Evolutionary conservation across 2,329 filamentous ascomycete species (phyloP).

Genomic region (Cyclaneusma minus): DNA sequence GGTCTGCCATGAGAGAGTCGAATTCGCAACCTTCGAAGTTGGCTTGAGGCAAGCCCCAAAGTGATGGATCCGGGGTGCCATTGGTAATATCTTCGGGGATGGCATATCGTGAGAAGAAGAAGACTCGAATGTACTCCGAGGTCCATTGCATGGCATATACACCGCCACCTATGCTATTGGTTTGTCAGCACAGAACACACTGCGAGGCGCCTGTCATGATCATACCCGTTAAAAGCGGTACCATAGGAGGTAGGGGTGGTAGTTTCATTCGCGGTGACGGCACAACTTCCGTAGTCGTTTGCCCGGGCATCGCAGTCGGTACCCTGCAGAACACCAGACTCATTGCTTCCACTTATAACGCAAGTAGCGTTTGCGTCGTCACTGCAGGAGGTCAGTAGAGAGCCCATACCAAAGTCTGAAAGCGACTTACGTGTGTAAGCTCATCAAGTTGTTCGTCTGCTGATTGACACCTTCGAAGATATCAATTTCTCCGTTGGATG

Average conservation of each 20-base stretch:
- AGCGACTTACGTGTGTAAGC: conserved; percentile 45
- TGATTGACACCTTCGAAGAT: conserved; percentile 36
- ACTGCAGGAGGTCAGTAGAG: conserved; percentile 21
- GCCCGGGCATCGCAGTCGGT: conserved; percentile 6
- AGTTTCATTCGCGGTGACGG: conserved; percentile 4
- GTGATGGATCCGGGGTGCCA: conserved; percentile 40
- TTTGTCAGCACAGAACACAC: no score
- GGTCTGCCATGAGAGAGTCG: conserved; percentile 47
- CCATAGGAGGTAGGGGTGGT: conserved; percentile 17
- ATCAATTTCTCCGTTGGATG: conserved; percentile 12
- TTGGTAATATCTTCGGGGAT: conserved; percentile 50
- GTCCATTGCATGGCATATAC: conserved; percentile 63
- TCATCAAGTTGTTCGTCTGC: conserved; percentile 41
- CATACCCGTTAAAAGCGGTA: conserved; percentile 23
- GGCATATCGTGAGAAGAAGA: conserved; percentile 54
- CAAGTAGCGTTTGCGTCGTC: conserved; percentile 26
- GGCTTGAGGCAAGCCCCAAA: conserved; percentile 56
- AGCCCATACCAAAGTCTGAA: conserved; percentile 25
- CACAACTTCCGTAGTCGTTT: conserved; percentile 9
- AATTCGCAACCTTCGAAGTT: conserved; percentile 65
- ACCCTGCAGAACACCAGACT: conserved; percentile 5
- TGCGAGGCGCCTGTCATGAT: no score
- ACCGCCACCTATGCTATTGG: conserved; percentile 49
- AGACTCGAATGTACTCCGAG: conserved; percentile 49
- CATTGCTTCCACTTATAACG: neutral